Evolutionary conservation across 441 rosid genomes (phyloP).

Genomic region (Rhodomyrtus psidioides): DNA sequence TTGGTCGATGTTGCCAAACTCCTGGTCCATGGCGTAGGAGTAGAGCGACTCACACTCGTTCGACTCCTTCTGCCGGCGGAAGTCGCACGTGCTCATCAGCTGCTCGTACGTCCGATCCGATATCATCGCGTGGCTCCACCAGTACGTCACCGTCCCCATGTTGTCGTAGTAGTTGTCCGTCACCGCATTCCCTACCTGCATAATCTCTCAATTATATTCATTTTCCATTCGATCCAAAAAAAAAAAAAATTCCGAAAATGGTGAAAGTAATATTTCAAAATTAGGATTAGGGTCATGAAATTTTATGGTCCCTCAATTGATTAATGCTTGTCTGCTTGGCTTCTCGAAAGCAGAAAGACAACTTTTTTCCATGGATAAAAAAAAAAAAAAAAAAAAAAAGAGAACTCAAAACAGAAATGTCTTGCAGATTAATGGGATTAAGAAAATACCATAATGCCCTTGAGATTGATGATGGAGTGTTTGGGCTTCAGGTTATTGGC

Average conservation of each 20-base stretch:
- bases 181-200: slow-evolving; percentile 96
- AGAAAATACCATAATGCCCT: slow-evolving; percentile 73
- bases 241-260: no score
- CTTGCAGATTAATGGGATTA: not conserved
- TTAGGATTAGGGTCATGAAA: not conserved
- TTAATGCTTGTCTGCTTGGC: not conserved
- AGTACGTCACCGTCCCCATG: slow-evolving; percentile 87
- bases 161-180: slow-evolving; percentile 90
- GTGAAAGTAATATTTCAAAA: no score
- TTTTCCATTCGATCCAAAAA: no score
- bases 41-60: slow-evolving; percentile 82
- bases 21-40: slow-evolving; percentile 87
- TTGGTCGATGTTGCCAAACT: slow-evolving; percentile 95
- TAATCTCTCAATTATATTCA: not conserved
- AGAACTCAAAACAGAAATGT: not conserved
- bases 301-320: not conserved
- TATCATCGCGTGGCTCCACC: slow-evolving; percentile 99
- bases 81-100: slow-evolving; percentile 77
- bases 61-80: slow-evolving; percentile 68
- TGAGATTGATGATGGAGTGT: slow-evolving; percentile 61
- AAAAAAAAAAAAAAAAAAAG: no score
- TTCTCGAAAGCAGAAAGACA: not conserved
- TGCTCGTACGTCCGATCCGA: slow-evolving; percentile 79
- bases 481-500: slow-evolving; percentile 41
- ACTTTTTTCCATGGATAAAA: not conserved